A percentile compares a stretch with the other conserved stretches of the same genome.
These are phyloP conservation scores for Sinapis alba DNA, from an alignment of 441 rosid genomes.

Conservation along the genomic window DNA sequence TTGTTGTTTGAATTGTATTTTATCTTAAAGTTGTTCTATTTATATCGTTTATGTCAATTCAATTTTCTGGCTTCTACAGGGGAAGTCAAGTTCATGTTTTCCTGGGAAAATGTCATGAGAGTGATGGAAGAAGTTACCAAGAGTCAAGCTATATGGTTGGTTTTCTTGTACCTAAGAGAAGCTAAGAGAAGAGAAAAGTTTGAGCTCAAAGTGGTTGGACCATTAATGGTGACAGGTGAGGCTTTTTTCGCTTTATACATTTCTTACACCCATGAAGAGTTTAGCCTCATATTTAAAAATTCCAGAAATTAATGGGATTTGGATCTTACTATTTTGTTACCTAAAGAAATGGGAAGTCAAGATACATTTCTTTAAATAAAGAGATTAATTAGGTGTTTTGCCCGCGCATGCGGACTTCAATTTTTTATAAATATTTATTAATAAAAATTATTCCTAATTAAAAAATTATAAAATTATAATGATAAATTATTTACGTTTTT, in stretches of 20 bases:
- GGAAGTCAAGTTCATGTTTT: conserved; percentile 20
- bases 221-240: conserved; percentile 41
- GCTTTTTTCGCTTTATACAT: neutral
- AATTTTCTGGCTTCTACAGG: no score
- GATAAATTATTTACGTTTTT: no score
- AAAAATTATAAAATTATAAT: no score
- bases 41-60: no score
- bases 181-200: neutral
- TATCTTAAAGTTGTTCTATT: no score
- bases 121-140: neutral
- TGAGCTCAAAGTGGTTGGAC: conserved; percentile 25
- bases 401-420: no score
- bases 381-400: no score
- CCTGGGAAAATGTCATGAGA: neutral
- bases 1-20: no score
- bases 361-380: conserved; percentile 7
- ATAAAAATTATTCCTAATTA: no score
- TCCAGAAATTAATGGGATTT: conserved; percentile 28
- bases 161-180: neutral
- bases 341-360: conserved; percentile 31
- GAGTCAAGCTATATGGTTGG: neutral
- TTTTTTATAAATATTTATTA: no score
- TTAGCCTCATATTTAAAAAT: neutral
- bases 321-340: conserved; percentile 25
- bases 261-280: conserved; percentile 8